A percentile compares a stretch with the other conserved stretches of the same genome.
phyloP scores from a whole-genome alignment of 495 filamentous ascomycete genomes.

The Elaphomyces granulatus region DNA sequence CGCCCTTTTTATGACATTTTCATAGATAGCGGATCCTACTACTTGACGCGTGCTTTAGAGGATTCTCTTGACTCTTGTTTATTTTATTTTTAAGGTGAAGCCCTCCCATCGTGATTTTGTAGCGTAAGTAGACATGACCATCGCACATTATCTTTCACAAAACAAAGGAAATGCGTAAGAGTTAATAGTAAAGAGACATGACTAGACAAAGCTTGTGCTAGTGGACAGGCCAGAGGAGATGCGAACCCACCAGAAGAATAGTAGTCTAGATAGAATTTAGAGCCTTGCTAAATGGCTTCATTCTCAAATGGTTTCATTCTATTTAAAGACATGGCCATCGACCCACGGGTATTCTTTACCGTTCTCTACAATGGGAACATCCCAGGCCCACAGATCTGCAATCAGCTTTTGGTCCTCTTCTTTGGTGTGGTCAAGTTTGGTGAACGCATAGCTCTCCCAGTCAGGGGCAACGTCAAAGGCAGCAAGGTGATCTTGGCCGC shows the following conservation, averaged over 20 bases:
- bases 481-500: constrained; percentile 71
- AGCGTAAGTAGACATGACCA: constrained; percentile 1
- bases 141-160: constrained; percentile 1
- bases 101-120: no score
- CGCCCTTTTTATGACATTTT: no score
- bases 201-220: no score
- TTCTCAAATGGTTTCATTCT: constrained; percentile 28
- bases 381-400: constrained; percentile 79
- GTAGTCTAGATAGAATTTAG: no score
- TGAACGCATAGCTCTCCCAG: constrained; percentile 91
- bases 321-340: constrained; percentile 99
- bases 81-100: no score
- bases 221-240: no score
- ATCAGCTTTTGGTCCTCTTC: constrained; percentile 70
- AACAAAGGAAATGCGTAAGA: neutral
- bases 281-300: no score
- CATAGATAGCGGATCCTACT: no score
- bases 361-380: constrained; percentile 59
- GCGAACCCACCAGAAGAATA: no score
- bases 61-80: no score
- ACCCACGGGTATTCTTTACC: constrained; percentile 69
- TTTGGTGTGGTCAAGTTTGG: constrained; percentile 80
- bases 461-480: constrained; percentile 96
- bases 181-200: no score
- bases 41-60: no score